A percentile compares a stretch with the other conserved stretches of the same genome.
Conservation (phyloP, 805 yeast genomes). For the Scheffersomyces amazonensis region DNA sequence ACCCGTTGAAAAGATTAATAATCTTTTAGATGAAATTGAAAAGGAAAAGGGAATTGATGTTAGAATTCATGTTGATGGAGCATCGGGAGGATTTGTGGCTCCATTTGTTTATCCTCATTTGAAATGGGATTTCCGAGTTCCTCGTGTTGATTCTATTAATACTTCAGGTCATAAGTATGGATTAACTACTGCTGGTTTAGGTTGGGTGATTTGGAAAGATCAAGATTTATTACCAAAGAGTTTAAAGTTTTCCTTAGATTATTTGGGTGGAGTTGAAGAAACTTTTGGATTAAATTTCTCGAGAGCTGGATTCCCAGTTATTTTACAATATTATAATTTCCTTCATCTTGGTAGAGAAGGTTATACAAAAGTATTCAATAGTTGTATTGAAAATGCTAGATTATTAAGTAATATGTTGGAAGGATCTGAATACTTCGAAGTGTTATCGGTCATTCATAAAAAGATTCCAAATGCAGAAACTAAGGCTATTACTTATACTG, state of each 20-base stretch:
- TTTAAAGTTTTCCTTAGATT: constrained; percentile 73
- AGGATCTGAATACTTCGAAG: constrained; percentile 62
- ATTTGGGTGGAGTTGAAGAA: constrained; percentile 86
- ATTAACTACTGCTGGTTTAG: constrained; percentile 83
- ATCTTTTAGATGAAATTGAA: constrained; percentile 69
- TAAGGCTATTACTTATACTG: neutral
- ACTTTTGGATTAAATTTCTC: constrained; percentile 85
- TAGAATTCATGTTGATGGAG: constrained; percentile 93
- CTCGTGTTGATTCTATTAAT: constrained; percentile 80
- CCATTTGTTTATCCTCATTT: constrained; percentile 77
- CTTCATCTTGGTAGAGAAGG: constrained; percentile 71
- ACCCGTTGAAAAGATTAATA: constrained; percentile 58
- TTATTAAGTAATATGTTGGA: constrained; percentile 60
- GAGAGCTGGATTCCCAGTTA: constrained; percentile 88
- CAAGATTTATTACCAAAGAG: constrained; percentile 61
- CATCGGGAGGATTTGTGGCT: constrained; percentile 86
- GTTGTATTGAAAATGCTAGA: constrained; percentile 71
- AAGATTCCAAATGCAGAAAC: constrained; percentile 26
- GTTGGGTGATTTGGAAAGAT: constrained; percentile 87
- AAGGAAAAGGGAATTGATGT: constrained; percentile 61
- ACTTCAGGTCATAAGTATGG: constrained; percentile 95
- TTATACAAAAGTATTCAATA: constrained; percentile 58
- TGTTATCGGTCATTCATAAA: constrained; percentile 77
- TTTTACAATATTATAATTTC: constrained; percentile 84
- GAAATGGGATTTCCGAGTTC: constrained; percentile 79